These are phyloP conservation scores for Coemansia sp. DNA, from an alignment of 192 early-diverging fungal genomes.

Conservation along the genomic window DNA sequence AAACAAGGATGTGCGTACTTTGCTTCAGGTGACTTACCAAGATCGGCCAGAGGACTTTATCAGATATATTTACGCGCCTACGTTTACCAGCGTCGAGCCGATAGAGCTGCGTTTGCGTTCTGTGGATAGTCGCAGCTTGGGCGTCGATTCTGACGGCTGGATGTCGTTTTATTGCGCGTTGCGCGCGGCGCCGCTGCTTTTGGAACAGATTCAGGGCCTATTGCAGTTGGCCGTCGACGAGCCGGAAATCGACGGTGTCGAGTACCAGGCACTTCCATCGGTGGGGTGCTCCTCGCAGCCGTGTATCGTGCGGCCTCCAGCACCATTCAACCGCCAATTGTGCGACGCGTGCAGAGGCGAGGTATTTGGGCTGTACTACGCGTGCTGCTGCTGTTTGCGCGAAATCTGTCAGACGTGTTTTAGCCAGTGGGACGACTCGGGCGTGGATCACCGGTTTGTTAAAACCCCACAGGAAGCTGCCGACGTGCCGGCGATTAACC, in stretches of 20 bases:
- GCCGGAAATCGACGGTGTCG: background rate
- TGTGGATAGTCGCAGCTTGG: background rate
- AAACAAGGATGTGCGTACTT: slow-evolving; percentile 10
- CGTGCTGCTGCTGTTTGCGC: slow-evolving; percentile 38
- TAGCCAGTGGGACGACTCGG: slow-evolving; percentile 22
- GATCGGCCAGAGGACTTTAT: background rate
- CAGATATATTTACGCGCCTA: slow-evolving; percentile 9
- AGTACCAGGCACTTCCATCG: slow-evolving; percentile 17
- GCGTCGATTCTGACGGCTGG: background rate
- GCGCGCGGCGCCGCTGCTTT: background rate
- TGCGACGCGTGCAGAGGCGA: slow-evolving; percentile 59
- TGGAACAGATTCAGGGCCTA: slow-evolving; percentile 2
- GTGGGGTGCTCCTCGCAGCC: slow-evolving; percentile 35
- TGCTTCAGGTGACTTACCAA: background rate
- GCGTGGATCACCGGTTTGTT: background rate
- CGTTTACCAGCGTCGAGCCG: background rate
- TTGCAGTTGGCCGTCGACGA: background rate
- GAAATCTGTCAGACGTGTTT: slow-evolving; percentile 58
- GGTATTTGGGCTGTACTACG: slow-evolving; percentile 47
- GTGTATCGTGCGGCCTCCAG: slow-evolving; percentile 7
- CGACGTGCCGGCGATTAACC: background rate
- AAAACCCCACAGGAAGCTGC: background rate
- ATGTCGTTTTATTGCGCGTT: background rate
- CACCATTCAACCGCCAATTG: slow-evolving; percentile 34
- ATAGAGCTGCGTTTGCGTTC: background rate